Base-by-base conservation (phyloP, 1,284 basidiomycete genomes). In the Cryptococcus depauperatus region DNA sequence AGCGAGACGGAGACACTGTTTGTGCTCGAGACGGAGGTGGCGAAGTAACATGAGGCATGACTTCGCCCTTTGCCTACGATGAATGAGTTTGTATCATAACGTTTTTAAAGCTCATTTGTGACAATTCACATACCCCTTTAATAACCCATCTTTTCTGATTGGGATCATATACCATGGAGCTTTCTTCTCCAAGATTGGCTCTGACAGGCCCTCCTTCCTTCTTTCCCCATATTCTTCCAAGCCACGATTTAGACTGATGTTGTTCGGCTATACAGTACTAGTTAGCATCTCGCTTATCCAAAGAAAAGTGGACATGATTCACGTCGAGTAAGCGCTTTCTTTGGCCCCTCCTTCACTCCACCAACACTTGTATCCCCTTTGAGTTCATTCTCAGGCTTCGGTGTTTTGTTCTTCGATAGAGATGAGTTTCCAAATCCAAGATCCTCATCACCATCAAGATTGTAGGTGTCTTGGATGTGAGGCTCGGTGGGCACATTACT, bases 121-220 rank as follows among this genome's bases (percentile, higher is more conserved):
- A 9, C 3, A 5, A 50, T 16, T 18, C 10, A 61, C 76, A 66
- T 56, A 87, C 88, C 71, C 85, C 91, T 72, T 86, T 92, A 70
- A 96, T 92, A 18, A 98, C 83, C 95, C 95, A 99, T 51, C 84
- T 80, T 71, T 95, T 95, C 52, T 85, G 78, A 19, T 96, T 90
- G 59, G 85, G 83, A 69, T 99, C 95, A 66, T 87, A 99, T 57
- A 90, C 86, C 73, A 98, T 93, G 37, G 82, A 77, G 26, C 78
- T 88, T 63, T 93, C 82, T 60, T 98, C 88, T 16, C 95, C 95
- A 19, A 98, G 77, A 57, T 88, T 97, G 14, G 93, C 95, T 64
- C 81, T 84, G 46, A 91, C 74, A 6, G 90, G 88, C 14, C 76
- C 84, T 16, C 58, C 64, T 40, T 76, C 71, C 47, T 77, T 74